A percentile compares a stretch with the other conserved stretches of the same genome.
Conservation (phyloP, 148 eudicot species). For the Vaccinium macrocarpon region DNA sequence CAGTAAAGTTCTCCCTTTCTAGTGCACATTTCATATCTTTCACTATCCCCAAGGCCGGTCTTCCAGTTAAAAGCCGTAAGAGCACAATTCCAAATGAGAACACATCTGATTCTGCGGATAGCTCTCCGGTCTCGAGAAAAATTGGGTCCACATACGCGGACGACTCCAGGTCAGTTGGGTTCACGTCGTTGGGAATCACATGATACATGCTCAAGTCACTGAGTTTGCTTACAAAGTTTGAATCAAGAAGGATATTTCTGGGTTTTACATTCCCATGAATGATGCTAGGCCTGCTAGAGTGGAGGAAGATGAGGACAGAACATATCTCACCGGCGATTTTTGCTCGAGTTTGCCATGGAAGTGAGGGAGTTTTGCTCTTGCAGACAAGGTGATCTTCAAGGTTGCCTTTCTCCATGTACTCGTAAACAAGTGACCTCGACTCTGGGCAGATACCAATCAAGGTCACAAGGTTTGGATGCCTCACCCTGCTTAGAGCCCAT, state of each 20-base stretch:
- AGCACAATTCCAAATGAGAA: conserved; percentile 80
- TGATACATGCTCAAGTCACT: conserved; percentile 45
- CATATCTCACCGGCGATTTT: conserved; percentile 68
- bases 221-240: conserved; percentile 62
- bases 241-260: conserved; percentile 68
- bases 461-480: conserved; percentile 83
- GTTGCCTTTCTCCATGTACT: conserved; percentile 71
- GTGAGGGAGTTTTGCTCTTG: conserved; percentile 36
- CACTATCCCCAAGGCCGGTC: conserved; percentile 45
- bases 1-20: conserved; percentile 35
- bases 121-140: conserved; percentile 50
- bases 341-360: conserved; percentile 74
- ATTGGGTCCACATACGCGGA: conserved; percentile 66
- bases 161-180: conserved; percentile 26
- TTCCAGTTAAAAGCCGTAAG: conserved; percentile 64
- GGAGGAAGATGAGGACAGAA: conserved; percentile 73
- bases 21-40: conserved; percentile 62
- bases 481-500: conserved; percentile 52
- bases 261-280: conserved; percentile 75
- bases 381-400: conserved; percentile 62
- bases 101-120: conserved; percentile 59
- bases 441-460: conserved; percentile 73
- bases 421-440: conserved; percentile 67
- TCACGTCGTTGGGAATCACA: conserved; percentile 32
- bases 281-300: conserved; percentile 46